These are phyloP conservation scores for Roridomyces roridus DNA, from an alignment of 768 basidiomycete species.

Conservation along the genomic window DNA sequence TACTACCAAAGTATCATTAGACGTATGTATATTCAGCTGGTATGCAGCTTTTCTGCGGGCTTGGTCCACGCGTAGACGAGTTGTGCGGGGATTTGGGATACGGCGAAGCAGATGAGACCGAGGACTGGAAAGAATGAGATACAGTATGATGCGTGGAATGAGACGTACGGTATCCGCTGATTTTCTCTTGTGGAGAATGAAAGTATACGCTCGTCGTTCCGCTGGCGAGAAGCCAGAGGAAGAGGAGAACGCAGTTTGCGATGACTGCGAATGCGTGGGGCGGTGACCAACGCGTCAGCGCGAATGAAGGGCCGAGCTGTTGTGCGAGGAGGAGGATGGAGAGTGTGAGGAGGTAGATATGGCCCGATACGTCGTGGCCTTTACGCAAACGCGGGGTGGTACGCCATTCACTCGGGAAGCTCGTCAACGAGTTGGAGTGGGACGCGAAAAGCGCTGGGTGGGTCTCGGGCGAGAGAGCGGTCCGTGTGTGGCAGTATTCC, in stretches of 20 bases:
- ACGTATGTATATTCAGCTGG: constrained; percentile 8
- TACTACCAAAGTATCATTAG: constrained; percentile 11
- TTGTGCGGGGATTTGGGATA: constrained; percentile 23
- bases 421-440: constrained; percentile 36
- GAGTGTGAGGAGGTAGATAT: constrained; percentile 89
- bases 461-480: constrained; percentile 58
- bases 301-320: constrained; percentile 68
- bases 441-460: constrained; percentile 70
- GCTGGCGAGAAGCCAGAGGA: constrained; percentile 74
- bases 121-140: constrained; percentile 13
- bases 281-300: constrained; percentile 41
- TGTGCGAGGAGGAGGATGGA: constrained; percentile 78
- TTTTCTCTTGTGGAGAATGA: constrained; percentile 87
- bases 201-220: constrained; percentile 90
- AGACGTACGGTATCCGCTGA: constrained; percentile 83
- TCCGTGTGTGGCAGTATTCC: constrained; percentile 60
- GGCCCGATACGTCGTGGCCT: constrained; percentile 95
- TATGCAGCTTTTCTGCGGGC: constrained; percentile 2
- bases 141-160: neutral
- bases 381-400: constrained; percentile 66
- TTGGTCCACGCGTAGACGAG: neutral
- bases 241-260: constrained; percentile 54
- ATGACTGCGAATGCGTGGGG: constrained; percentile 56
- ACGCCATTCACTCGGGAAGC: constrained; percentile 50
- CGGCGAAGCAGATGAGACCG: constrained; percentile 23